Conservation (phyloP, 306 rosid genomes). For the Ormosia emarginata region DNA sequence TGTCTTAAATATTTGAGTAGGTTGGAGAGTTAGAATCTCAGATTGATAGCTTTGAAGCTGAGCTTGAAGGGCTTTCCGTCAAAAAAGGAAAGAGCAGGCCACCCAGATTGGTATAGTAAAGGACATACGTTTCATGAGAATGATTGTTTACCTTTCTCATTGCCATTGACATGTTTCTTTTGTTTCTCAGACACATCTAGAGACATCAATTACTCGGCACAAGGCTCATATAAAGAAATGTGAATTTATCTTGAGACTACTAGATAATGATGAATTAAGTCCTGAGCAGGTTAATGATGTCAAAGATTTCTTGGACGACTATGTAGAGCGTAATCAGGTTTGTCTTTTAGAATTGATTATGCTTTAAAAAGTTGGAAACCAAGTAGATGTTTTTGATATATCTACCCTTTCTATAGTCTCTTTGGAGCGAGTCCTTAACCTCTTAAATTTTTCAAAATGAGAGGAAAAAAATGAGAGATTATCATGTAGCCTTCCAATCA, state of each 20-base stretch:
- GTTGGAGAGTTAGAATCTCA: conserved; percentile 93
- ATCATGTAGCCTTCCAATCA: not conserved
- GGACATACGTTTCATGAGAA: not conserved
- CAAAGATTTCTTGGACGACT: conserved; percentile 90
- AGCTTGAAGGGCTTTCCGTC: conserved; percentile 87
- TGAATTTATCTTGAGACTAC: conserved; percentile 82
- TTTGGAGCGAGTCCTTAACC: not conserved
- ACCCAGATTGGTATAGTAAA: conserved; percentile 74
- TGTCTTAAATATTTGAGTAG: conserved; percentile 41
- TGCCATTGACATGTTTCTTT: conserved; percentile 16
- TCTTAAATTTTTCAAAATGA: not conserved
- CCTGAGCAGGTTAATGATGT: conserved; percentile 97
- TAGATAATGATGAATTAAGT: conserved; percentile 95
- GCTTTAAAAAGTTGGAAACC: not conserved
- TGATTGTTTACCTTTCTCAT: conserved; percentile 17
- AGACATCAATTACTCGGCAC: conserved; percentile 90
- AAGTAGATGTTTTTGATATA: not conserved
- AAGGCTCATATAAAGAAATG: conserved; percentile 97
- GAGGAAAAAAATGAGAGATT: not conserved
- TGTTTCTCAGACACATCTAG: conserved; percentile 68
- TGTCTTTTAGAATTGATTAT: conserved; percentile 15
- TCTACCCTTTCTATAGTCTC: conserved; percentile 3
- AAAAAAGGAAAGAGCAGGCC: conserved; percentile 92
- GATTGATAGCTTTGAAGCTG: conserved; percentile 95
- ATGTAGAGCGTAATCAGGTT: conserved; percentile 97